Evolutionary conservation across 2,329 filamentous ascomycete species (phyloP).

Genomic region (Fusarium mundagurra): DNA sequence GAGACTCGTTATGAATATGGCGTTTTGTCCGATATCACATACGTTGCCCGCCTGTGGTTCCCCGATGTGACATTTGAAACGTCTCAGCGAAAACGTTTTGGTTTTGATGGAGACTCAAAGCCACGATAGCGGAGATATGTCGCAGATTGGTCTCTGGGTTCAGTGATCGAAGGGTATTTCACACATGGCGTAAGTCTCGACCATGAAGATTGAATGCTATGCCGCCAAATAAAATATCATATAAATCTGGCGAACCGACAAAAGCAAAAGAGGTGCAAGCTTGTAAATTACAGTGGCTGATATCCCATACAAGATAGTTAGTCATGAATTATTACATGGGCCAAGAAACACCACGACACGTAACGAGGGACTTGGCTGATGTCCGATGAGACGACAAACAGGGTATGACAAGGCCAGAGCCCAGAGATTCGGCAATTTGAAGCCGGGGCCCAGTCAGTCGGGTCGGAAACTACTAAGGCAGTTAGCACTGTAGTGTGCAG

Average conservation of each 20-base stretch:
- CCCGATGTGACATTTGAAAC: not conserved
- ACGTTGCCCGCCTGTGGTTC: not conserved
- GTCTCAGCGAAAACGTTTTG: not conserved
- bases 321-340: constrained; percentile 20
- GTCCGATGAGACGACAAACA: not conserved
- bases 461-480: constrained; percentile 4
- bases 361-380: constrained; percentile 17
- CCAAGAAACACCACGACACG: constrained; percentile 17
- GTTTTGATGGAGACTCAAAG: not conserved
- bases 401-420: not conserved
- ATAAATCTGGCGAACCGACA: not conserved
- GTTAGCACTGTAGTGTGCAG: constrained; percentile 1
- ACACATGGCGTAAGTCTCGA: not conserved
- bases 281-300: not conserved
- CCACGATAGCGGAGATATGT: constrained; percentile 14
- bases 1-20: constrained; percentile 3
- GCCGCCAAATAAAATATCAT: not conserved
- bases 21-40: constrained; percentile 20
- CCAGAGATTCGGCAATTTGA: constrained; percentile 20
- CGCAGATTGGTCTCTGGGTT: not conserved
- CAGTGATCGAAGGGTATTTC: not conserved
- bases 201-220: not conserved
- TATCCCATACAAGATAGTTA: not conserved
- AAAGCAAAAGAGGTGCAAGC: constrained; percentile 16
- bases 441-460: constrained; percentile 21